Evolutionary conservation across 352 stramenopile species (phyloP), one percentile per base, ranked within the genome.

Genomic region (Phytophthora brassicae): DNA sequence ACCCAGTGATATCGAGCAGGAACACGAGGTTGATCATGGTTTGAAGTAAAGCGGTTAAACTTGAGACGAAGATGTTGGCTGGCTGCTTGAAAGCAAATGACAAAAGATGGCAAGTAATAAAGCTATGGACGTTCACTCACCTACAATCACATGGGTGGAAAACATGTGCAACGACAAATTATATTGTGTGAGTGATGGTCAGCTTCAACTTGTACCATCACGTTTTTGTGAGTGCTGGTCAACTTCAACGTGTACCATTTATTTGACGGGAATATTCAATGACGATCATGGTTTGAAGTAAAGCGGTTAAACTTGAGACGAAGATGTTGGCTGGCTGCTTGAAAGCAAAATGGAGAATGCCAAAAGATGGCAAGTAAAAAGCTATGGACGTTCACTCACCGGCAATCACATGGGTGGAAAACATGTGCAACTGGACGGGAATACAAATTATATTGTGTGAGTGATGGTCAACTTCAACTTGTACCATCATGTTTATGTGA

Each of bases 1-100:
- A 90, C 55, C 81, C 81, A 6, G 81, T 90, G 70, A 90, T 90
- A 67, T 88, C 81, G 64, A 90, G 70, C 19, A 88, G 60, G 68
- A 90, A 88, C 22, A 64, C 81, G 57, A 90, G 62, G 75, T 88
- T 88, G 35, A 88, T 28, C 81, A 90, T 90, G 42, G 23, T 26
- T 52, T 47, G 33, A 24, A 8, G 22, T 20, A 44, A 31, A 36
- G 23, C 33, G 49, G 11, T 24, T 28, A 17, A 24, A 20, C n/a
- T 46, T 20, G 39, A 28, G 20, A 17, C 41, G 42, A n/a, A 51
- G 47, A n/a, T n/a, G n/a, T n/a, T 24, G 20, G 29, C 7, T 58
- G 28, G 14, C 35, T 45, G 31, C 20, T 50, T 9, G 17, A 5
- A 62, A 46, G 54, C 48, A 60, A 60, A 59, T 72, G 64, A 51